phyloP scores from a whole-genome alignment of 1,139 yeast species.

The Lodderomyces beijingensis region DNA sequence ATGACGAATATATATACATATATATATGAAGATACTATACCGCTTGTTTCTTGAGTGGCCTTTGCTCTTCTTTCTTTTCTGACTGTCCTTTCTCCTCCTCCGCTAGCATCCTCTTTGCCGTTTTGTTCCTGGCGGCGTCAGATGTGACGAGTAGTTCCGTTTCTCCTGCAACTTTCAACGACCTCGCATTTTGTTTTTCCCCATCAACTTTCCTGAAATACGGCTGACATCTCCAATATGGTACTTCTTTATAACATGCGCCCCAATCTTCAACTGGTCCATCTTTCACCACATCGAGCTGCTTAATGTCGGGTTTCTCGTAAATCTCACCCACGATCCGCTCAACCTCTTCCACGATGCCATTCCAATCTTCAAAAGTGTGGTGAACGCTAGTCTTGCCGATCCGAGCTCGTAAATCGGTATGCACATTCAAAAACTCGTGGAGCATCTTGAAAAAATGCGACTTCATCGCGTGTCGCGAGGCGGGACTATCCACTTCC shows the following conservation, averaged over 20 bases:
- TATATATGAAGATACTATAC: background rate
- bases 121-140: constrained; percentile 4
- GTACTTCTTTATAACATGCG: constrained; percentile 75
- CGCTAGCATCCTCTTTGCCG: background rate
- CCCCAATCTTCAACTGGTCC: constrained; percentile 71
- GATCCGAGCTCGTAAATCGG: constrained; percentile 70
- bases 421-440: constrained; percentile 69
- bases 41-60: background rate
- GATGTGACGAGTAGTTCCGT: constrained; percentile 9
- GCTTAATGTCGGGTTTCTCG: constrained; percentile 34
- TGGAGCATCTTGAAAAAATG: constrained; percentile 86
- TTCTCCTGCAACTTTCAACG: constrained; percentile 39
- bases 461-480: constrained; percentile 81
- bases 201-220: constrained; percentile 87
- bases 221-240: constrained; percentile 97
- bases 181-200: constrained; percentile 39
- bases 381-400: constrained; percentile 53
- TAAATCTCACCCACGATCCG: constrained; percentile 54
- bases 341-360: constrained; percentile 67
- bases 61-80: background rate
- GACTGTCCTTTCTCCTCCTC: background rate
- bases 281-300: constrained; percentile 46
- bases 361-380: constrained; percentile 59
- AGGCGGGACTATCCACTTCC: constrained; percentile 63
- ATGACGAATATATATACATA: background rate